Evolutionary conservation across 306 rosid genomes (phyloP), one percentile per base, ranked within the genome.

Genomic region (Quercus berberidifolia): DNA sequence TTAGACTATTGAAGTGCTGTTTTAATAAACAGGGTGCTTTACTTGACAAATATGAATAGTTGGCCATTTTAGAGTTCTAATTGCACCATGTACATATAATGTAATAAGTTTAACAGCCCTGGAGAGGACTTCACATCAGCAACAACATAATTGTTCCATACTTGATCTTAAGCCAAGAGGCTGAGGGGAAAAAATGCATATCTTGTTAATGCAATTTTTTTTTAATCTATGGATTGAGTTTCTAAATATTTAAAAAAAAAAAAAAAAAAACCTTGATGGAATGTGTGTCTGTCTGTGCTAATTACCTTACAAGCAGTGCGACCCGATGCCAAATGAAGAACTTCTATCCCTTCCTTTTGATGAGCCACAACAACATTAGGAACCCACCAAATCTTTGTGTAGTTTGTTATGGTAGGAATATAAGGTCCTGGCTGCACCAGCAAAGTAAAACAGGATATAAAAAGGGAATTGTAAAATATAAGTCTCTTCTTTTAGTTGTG

Each of bases 321-420:
- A 57, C 99, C 99, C n/a, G 98, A 76, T 74, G 99, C 97, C 79
- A 96, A 74, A 89, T 93, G 99, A 83, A 93, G 77, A 69, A 91
- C 99, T 90, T 93, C 98, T 80, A 96, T 91, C 73, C 98, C 99
- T 85, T 96, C 99, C 83, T 93, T 93, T 76, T 80, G 92, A 91
- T 93, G 99, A 83, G 94, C 98, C 83, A 96, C 99, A 19, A 93
- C 92, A 18, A 93, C 99, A 86, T 96, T 96, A 30, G 98, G 98
- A 81, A 96, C 94, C 99, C 99, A 96, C 99, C 99, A 96, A 67
- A 96, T 90, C 71, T 90, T 88, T 75, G 99, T 96, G 92, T 96
- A 88, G 92, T 93, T 96, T 78, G 99, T 96, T 81, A 96, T 93
- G 74, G 99, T 96, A 65, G 99, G 99, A 84, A 91, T 85, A 80